These are phyloP conservation scores for Lagenaria siceraria DNA, from an alignment of 306 rosid genomes.

Conservation along the genomic window DNA sequence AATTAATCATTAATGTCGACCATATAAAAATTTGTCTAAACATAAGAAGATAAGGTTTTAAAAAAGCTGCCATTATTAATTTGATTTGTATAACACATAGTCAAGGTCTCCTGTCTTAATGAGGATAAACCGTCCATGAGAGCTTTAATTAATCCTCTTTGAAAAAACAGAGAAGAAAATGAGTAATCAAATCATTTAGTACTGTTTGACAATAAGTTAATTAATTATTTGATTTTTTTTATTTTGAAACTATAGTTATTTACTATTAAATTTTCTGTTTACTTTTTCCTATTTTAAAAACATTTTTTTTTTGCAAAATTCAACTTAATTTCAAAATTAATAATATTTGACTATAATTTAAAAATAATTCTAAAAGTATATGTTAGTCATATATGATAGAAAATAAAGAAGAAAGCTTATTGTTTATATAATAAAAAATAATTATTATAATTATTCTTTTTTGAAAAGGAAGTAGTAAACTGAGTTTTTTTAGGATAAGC, in stretches of 20 bases:
- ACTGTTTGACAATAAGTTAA: not conserved
- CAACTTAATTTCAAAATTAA: not conserved
- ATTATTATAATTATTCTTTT: too few species aligned
- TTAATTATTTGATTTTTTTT: not conserved
- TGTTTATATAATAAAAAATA: too few species aligned
- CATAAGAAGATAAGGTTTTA: not conserved
- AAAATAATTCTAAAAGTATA: not conserved
- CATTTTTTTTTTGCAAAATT: not conserved
- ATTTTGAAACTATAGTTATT: not conserved
- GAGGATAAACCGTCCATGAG: not conserved
- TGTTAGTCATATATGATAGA: not conserved
- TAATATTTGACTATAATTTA: not conserved
- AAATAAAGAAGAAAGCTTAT: not conserved
- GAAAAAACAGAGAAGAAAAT: not conserved
- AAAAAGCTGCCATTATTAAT: not conserved
- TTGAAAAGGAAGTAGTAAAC: too few species aligned
- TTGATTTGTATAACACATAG: not conserved
- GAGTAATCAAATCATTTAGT: not conserved
- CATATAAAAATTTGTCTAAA: not conserved
- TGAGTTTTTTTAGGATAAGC: too few species aligned
- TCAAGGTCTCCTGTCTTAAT: not conserved
- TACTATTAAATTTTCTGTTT: not conserved
- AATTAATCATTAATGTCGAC: not conserved
- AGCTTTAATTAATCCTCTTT: not conserved
- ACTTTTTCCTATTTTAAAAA: not conserved